A percentile compares a stretch with the other conserved stretches of the same genome.
Evolutionary conservation across 805 yeast genomes (phyloP).

Genomic region (Monosporozyma yasuniensis): DNA sequence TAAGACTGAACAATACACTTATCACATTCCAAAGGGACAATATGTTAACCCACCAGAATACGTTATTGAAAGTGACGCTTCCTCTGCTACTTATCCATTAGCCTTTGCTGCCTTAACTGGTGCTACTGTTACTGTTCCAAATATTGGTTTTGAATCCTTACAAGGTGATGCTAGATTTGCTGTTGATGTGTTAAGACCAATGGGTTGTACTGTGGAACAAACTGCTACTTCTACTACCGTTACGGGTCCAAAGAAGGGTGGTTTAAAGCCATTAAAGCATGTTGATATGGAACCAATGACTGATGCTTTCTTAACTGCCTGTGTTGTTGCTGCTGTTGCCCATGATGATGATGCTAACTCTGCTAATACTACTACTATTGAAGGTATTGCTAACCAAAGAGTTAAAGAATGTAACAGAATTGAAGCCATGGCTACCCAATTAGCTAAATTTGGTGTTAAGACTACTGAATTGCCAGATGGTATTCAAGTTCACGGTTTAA

Average conservation of each 20-base stretch:
- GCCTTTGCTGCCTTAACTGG: slow-evolving; percentile 98
- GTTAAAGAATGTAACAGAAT: slow-evolving; percentile 97
- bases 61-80: slow-evolving; percentile 92
- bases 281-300: slow-evolving; percentile 99
- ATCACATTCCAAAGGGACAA: slow-evolving; percentile 77
- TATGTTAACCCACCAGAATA: slow-evolving; percentile 78
- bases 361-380: slow-evolving; percentile 57
- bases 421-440: slow-evolving; percentile 83
- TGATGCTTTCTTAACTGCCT: slow-evolving; percentile 93
- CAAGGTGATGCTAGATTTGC: slow-evolving; percentile 98
- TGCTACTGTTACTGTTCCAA: slow-evolving; percentile 84
- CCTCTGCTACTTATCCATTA: slow-evolving; percentile 94
- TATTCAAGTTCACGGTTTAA: slow-evolving; percentile 71
- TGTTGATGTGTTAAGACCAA: slow-evolving; percentile 79
- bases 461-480: slow-evolving; percentile 89
- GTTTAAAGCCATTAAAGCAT: slow-evolving; percentile 55
- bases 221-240: slow-evolving; percentile 84
- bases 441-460: slow-evolving; percentile 81
- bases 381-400: slow-evolving; percentile 96
- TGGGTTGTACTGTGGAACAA: slow-evolving; percentile 90
- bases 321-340: slow-evolving; percentile 95
- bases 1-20: slow-evolving; percentile 66
- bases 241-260: slow-evolving; percentile 71
- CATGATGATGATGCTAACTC: slow-evolving; percentile 36
- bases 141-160: slow-evolving; percentile 81